phyloP scores from a whole-genome alignment of 495 filamentous ascomycete species.

The Aspergillus bertholletiae region DNA sequence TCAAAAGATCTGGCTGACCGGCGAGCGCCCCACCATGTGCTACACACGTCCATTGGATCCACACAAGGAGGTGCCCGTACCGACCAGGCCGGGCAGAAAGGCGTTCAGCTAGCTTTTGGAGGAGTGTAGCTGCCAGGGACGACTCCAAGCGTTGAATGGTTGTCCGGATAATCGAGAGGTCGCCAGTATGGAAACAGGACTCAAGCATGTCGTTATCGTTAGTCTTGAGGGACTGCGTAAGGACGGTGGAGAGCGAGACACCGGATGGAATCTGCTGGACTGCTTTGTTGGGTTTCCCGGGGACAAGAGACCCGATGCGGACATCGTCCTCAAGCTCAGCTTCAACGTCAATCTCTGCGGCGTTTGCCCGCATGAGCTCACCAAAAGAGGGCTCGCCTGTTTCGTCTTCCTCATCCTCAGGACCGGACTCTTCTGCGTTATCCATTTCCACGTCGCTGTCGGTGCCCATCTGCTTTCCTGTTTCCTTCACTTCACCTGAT shows the following conservation, averaged over 20 bases:
- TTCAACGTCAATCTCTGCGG: slow-evolving; percentile 74
- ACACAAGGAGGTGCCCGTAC: slow-evolving; percentile 86
- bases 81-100: slow-evolving; percentile 84
- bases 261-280: slow-evolving; percentile 62
- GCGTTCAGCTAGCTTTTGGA: slow-evolving; percentile 81
- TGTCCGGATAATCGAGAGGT: slow-evolving; percentile 69
- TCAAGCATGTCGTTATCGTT: slow-evolving; percentile 87
- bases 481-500: slow-evolving; percentile 30
- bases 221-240: slow-evolving; percentile 88
- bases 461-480: slow-evolving; percentile 23
- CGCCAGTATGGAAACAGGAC: slow-evolving; percentile 78
- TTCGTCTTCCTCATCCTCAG: slow-evolving; percentile 45
- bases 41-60: slow-evolving; percentile 95
- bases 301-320: slow-evolving; percentile 34
- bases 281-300: slow-evolving; percentile 34
- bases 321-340: slow-evolving; percentile 46
- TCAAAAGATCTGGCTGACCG: slow-evolving; percentile 72
- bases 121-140: slow-evolving; percentile 67
- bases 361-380: slow-evolving; percentile 72
- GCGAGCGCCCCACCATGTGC: slow-evolving; percentile 91
- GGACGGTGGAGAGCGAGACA: slow-evolving; percentile 80
- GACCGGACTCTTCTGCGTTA: slow-evolving; percentile 31
- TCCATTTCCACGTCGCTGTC: slow-evolving; percentile 45
- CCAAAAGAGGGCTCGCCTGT: slow-evolving; percentile 76
- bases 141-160: slow-evolving; percentile 91